Evolutionary conservation across 2,329 filamentous ascomycete species (phyloP), one percentile per base, ranked within the genome.

Genomic region (Cryphonectria carpinicola): DNA sequence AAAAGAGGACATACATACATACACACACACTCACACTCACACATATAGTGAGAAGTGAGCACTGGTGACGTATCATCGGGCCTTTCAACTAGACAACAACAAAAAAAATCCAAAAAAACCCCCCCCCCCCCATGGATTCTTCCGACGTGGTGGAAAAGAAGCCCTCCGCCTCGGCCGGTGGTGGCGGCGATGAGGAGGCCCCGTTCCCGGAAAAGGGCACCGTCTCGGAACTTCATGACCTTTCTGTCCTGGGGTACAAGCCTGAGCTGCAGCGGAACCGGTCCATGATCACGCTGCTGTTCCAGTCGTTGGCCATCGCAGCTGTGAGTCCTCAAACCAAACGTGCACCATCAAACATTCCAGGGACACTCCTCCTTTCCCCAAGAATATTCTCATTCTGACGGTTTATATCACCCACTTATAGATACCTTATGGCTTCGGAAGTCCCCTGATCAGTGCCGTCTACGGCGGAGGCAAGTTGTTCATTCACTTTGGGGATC

Each of bases 231-330:
- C 73, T 76, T 13, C 76, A 80, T 28, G 75, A 77, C 65, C 74
- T 82, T 65, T 79, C 76, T 28, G 70, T 77, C 25, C 80, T 90
- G 32, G 87, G 88, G 39, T 91, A 91, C 79, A 86, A 83, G 70
- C 83, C 86, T 5, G 87, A 89, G 75, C 80, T 91, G 25, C 80
- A 78, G 28, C 84, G 87, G 32, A 90, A 90, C 73, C 84, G 89
- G 43, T 89, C 88, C 0, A 83, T 90, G 75, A 82, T 86, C 73
- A 89, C 87, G 0, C 80, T 91, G 1, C 81, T 90, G 17, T 90
- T 90, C 76, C 88, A 90, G 77, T 86, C 85, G 0, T 80, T 90
- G 10, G 87, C 88, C 32, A 89, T 90, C 41, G 87, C 88, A 41
- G 87, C 88, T 28, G 80, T 81, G 73, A 71, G 77, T 70, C 13